Evolutionary conservation across 1,284 basidiomycete genomes (phyloP), one percentile per base, ranked within the genome.

Genomic region (Porogramme epimiltina): DNA sequence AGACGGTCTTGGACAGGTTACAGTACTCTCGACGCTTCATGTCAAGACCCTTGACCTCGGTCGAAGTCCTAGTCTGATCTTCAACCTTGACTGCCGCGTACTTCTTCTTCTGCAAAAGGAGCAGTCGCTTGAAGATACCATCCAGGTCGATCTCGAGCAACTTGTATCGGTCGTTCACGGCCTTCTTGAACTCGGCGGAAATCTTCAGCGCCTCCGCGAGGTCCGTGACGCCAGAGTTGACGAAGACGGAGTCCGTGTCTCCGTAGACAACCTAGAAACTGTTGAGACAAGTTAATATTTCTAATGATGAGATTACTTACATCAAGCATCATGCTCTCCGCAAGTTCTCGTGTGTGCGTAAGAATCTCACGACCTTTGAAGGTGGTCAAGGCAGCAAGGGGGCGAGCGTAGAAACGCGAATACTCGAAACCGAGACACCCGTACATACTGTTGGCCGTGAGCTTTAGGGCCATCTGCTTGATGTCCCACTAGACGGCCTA

Each of bases 371-470:
- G 89, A 63, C 97, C 97, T 72, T 98, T 99, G 81, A 87, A 96
- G 0, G 97, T 99, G 22, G 95, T 98, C 48, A 99, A 81, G 39
- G 96, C 94, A 6, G 97, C 97, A 15, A 99, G 83, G 0, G 95
- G 94, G 33, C 93, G 84, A n/a, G 96, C 97, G 62, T 95, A 98
- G 78, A 99, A 99, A 42, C 97, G 80, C 18, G 95, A 98, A 59
- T 95, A 92, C 66, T 96, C 93, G 69, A 98, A 99, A 48, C 97
- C 97, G 25, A 99, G 87, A 79, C 97, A 99, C 20, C 97, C 97
- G 71, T 99, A 99, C 96, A 99, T 99, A 77, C 93, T 96, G 77
- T 99, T 99, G 54, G 97, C 97, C 1, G 96, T 99, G 46, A 99
- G 86, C 75, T 99, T 99, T 52, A 99, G 79, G 4, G 97, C 97